Percentiles rank a stretch among this genome's conserved stretches.
These are phyloP conservation scores for Astathelohania contejeani DNA, from an alignment of 371 early-diverging fungal species.

Conservation along the genomic window DNA sequence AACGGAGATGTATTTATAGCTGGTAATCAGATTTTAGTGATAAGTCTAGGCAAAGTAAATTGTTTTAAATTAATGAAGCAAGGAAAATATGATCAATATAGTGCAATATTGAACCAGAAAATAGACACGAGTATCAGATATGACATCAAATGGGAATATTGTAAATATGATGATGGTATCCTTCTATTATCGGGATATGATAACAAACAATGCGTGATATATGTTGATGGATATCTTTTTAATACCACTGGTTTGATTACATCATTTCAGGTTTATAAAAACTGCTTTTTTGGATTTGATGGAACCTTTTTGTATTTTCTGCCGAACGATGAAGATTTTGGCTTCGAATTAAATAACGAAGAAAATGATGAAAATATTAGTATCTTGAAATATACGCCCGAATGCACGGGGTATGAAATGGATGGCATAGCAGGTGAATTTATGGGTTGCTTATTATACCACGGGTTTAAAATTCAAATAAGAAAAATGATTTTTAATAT, in stretches of 20 bases:
- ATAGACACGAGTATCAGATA: neutral
- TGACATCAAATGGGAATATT: neutral
- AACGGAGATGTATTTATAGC: too few species aligned
- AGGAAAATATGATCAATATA: neutral
- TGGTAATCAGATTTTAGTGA: too few species aligned
- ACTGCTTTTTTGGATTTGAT: neutral
- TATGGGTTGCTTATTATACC: neutral
- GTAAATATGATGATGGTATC: neutral
- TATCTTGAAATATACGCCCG: too few species aligned
- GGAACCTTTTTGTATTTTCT: neutral
- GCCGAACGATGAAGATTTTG: neutral
- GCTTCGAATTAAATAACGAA: neutral
- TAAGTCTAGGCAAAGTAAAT: neutral
- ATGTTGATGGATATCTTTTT: conserved; percentile 1
- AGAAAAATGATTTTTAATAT: neutral
- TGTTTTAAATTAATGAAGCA: neutral
- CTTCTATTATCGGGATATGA: neutral
- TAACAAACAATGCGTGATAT: neutral
- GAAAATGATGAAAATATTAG: neutral
- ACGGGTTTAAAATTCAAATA: neutral
- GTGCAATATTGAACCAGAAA: neutral
- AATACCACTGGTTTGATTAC: neutral
- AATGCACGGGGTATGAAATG: too few species aligned
- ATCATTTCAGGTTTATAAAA: neutral
- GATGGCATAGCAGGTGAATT: neutral